These are phyloP conservation scores for Russula olivacea DNA, from an alignment of 768 basidiomycete species.

Conservation along the genomic window DNA sequence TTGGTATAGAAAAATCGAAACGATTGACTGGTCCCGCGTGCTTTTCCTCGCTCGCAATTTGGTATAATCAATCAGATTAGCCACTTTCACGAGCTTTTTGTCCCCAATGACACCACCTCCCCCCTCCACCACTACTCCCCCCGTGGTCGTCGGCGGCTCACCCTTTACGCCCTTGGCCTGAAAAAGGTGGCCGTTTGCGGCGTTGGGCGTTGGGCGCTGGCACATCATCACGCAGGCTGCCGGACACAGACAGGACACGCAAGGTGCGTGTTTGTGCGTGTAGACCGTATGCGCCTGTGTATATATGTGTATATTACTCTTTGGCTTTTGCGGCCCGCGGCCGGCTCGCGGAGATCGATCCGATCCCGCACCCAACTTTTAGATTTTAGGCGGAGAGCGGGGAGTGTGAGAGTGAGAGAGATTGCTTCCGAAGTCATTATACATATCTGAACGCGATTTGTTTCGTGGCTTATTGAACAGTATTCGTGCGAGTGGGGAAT, in stretches of 20 bases:
- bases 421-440: background rate
- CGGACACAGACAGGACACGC: background rate
- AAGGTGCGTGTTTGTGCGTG: background rate
- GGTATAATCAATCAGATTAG: background rate
- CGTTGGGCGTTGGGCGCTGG: background rate
- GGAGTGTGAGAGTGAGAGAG: too few relatives aligned
- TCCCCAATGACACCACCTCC: background rate
- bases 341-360: slow-evolving; percentile 24
- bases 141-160: slow-evolving; percentile 3
- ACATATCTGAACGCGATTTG: too few relatives aligned
- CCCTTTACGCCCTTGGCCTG: background rate
- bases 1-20: background rate
- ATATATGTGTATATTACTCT: background rate
- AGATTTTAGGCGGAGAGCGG: background rate
- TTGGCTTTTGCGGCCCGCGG: slow-evolving; percentile 12
- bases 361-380: slow-evolving; percentile 8
- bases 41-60: background rate
- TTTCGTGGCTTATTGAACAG: too few relatives aligned
- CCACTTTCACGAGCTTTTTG: background rate
- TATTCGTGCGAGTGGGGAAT: background rate
- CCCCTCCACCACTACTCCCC: background rate
- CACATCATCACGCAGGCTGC: slow-evolving; percentile 1
- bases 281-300: background rate
- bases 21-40: background rate
- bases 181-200: background rate